phyloP scores from a whole-genome alignment of 345 rosid species.

The Microthlaspi erraticum region DNA sequence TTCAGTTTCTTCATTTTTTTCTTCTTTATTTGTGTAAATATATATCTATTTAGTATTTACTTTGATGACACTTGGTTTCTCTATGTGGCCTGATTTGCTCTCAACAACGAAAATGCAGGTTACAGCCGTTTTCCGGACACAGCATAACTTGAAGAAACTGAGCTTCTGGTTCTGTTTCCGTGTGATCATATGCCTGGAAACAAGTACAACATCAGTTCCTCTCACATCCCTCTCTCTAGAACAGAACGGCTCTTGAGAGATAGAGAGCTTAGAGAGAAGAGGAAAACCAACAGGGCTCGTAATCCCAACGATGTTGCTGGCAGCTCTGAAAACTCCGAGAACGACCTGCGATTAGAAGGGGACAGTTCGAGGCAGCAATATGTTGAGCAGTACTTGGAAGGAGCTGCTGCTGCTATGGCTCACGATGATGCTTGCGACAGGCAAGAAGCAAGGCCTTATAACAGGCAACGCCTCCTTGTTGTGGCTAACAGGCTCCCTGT shows the following conservation, averaged over 20 bases:
- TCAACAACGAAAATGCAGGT: slow-evolving; percentile 59
- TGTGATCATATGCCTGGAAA: slow-evolving; percentile 93
- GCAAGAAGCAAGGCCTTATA: slow-evolving; percentile 67
- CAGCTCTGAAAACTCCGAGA: slow-evolving; percentile 53
- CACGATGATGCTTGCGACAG: slow-evolving; percentile 60
- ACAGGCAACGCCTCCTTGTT: slow-evolving; percentile 83
- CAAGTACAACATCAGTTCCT: slow-evolving; percentile 71
- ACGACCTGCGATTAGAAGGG: slow-evolving; percentile 57
- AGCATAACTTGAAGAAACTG: slow-evolving; percentile 38
- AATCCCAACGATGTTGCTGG: slow-evolving; percentile 61
- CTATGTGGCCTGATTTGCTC: slow-evolving; percentile 43
- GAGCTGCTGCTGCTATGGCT: slow-evolving; percentile 57
- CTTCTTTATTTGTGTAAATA: slow-evolving; percentile 6
- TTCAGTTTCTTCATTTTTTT: not conserved
- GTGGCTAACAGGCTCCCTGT: slow-evolving; percentile 99
- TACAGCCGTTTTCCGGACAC: slow-evolving; percentile 42
- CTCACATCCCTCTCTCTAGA: slow-evolving; percentile 59
- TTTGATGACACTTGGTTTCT: slow-evolving; percentile 34
- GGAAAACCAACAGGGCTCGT: slow-evolving; percentile 59
- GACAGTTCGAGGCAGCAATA: slow-evolving; percentile 57
- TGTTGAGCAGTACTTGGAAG: slow-evolving; percentile 73
- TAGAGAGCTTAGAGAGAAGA: slow-evolving; percentile 71
- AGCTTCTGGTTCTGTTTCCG: slow-evolving; percentile 46
- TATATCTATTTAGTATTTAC: not conserved
- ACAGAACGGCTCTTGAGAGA: slow-evolving; percentile 81